Evolutionary conservation across 257 asterid species (phyloP), one percentile per base, ranked within the genome.

Genomic region (Capsicum baccatum): DNA sequence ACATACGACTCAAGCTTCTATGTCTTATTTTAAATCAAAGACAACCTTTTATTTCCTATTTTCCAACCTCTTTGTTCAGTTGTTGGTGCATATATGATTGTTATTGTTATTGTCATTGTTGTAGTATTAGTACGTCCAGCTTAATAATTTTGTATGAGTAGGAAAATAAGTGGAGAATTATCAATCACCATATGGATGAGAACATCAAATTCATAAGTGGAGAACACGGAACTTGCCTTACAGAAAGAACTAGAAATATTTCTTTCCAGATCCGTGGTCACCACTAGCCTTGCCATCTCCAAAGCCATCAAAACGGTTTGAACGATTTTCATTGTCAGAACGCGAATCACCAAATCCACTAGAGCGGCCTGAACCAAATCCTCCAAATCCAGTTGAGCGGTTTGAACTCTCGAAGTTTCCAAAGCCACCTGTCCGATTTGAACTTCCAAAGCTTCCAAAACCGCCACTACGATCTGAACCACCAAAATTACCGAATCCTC

Each of bases 401-500:
- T 59, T 91, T 91, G 86, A 85, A 90, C 26, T 85, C 88, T 70
- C 92, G 9, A 83, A 86, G 58, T 87, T 87, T 68, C 92, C 93
- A 84, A 87, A 91, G 62, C 92, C 89, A 86, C 93, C 86, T 48
- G 92, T 86, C 79, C 90, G 88, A 64, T 85, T 81, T 6, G 92
- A 74, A 67, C 88, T 85, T 48, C 94, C 92, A 15, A 80, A 66
- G 80, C 78, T 80, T 17, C 96, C 93, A 86, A 87, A 90, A 35
- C 92, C 91, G 80, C 93, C 86, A 14, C 64, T 68, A 56, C 91
- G 88, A 52, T 84, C 87, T 33, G 92, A 88, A 81, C 91, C 88
- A 19, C 95, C 92, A 52, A 82, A 74, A 81, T 85, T 87, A 14
- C 91, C 93, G 76, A 87, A 91, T 63, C 91, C 91, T 83, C 91